These are phyloP conservation scores for Penstemon davidsonii DNA, from an alignment of 257 asterid genomes.

Conservation along the genomic window DNA sequence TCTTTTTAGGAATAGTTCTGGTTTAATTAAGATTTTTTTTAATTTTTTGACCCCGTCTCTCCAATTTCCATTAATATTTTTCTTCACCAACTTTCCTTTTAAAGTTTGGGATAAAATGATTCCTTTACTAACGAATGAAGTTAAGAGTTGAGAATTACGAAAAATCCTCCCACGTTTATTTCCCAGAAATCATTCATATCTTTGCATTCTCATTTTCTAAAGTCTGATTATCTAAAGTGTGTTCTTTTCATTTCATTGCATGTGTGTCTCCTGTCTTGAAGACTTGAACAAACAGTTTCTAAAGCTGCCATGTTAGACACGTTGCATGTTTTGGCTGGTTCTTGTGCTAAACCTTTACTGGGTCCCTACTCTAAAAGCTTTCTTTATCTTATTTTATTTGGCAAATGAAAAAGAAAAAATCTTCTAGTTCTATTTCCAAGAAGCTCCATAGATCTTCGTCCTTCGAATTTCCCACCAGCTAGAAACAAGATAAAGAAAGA, in stretches of 20 bases:
- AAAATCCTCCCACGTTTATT: neutral
- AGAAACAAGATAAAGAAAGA: no score
- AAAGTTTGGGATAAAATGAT: neutral
- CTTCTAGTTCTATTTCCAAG: neutral
- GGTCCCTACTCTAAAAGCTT: neutral
- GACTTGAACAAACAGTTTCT: neutral
- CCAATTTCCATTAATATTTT: neutral
- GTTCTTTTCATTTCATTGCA: neutral
- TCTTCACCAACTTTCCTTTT: neutral
- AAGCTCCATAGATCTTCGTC: neutral
- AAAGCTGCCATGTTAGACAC: constrained; percentile 1
- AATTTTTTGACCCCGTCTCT: neutral
- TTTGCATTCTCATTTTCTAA: neutral
- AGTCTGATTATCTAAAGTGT: neutral
- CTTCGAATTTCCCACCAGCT: no score
- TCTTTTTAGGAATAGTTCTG: no score
- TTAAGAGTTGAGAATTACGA: neutral
- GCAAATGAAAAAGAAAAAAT: no score
- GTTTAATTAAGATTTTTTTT: no score
- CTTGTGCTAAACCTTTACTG: neutral
- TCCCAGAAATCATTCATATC: neutral
- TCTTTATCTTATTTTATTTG: neutral
- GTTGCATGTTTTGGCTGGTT: neutral
- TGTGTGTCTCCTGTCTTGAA: neutral
- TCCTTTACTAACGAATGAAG: constrained; percentile 6